These are phyloP conservation scores for Coemansia reversa DNA, from an alignment of 192 early-diverging fungal genomes.

Conservation along the genomic window DNA sequence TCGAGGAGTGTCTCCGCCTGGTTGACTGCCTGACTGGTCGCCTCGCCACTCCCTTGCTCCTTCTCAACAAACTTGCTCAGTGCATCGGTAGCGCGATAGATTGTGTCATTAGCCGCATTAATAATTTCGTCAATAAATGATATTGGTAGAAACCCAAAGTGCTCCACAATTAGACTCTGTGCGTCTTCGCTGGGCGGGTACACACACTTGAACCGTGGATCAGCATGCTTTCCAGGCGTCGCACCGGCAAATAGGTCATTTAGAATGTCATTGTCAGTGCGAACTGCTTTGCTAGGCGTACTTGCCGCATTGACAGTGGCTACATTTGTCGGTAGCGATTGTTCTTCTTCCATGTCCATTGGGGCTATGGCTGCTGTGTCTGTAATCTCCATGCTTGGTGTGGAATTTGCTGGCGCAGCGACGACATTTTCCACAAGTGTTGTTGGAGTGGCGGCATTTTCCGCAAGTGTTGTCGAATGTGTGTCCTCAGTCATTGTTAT, in stretches of 20 bases:
- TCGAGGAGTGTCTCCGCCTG: slow-evolving; percentile 77
- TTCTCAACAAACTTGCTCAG: slow-evolving; percentile 68
- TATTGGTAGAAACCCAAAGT: slow-evolving; percentile 79
- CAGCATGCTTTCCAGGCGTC: slow-evolving; percentile 33
- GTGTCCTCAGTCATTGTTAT: neutral
- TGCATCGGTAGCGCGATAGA: slow-evolving; percentile 68
- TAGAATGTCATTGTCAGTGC: neutral
- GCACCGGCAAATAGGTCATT: slow-evolving; percentile 38
- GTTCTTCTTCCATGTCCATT: slow-evolving; percentile 3
- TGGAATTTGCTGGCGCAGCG: neutral
- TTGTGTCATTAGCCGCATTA: slow-evolving; percentile 71
- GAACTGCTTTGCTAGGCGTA: neutral
- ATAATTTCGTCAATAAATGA: slow-evolving; percentile 80
- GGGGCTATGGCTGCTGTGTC: neutral
- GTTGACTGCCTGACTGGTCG: slow-evolving; percentile 61
- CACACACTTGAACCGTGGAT: slow-evolving; percentile 38
- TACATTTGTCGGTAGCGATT: neutral
- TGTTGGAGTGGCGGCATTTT: too few species aligned
- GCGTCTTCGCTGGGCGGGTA: slow-evolving; percentile 50
- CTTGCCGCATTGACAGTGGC: neutral
- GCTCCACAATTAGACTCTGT: slow-evolving; percentile 64
- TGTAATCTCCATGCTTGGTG: neutral
- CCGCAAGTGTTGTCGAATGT: neutral
- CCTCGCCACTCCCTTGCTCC: slow-evolving; percentile 54
- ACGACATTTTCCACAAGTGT: neutral